A percentile compares a stretch with the other conserved stretches of the same genome.
phyloP scores from a whole-genome alignment of 2,329 filamentous ascomycete species.

The Monosporascus sp. region DNA sequence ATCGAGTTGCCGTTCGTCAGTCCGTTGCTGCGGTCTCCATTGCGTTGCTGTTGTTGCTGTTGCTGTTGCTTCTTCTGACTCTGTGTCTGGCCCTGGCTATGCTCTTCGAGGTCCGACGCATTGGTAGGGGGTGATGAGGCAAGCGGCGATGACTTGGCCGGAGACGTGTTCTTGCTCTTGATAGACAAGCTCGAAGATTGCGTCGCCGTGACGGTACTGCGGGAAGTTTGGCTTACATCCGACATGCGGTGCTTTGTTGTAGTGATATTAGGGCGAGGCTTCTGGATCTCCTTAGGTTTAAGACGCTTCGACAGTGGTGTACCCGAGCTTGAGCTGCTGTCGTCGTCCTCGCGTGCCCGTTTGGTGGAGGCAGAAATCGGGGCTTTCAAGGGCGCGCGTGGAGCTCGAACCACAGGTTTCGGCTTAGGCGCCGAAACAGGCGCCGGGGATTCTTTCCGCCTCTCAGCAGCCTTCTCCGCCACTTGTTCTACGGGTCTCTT shows the following conservation, averaged over 20 bases:
- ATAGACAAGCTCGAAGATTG: slow-evolving; percentile 34
- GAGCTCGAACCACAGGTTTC: slow-evolving; percentile 24
- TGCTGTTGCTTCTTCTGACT: slow-evolving; percentile 4
- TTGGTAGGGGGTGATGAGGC: slow-evolving; percentile 63
- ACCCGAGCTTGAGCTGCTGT: slow-evolving; percentile 55
- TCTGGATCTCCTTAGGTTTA: slow-evolving; percentile 39
- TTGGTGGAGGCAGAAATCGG: slow-evolving; percentile 38
- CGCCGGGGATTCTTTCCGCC: slow-evolving; percentile 6
- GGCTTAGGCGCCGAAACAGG: slow-evolving; percentile 27
- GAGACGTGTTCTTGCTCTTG: slow-evolving; percentile 51
- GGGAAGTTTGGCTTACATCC: slow-evolving; percentile 43
- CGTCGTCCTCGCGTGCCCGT: slow-evolving; percentile 46
- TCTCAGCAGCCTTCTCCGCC: slow-evolving; percentile 9
- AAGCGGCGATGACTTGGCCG: slow-evolving; percentile 58
- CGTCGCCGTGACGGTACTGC: slow-evolving; percentile 27
- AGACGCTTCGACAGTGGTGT: slow-evolving; percentile 53
- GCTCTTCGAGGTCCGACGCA: slow-evolving; percentile 54
- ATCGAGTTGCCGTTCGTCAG: slow-evolving; percentile 17
- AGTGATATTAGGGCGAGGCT: slow-evolving; percentile 26
- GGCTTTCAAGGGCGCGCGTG: slow-evolving; percentile 19
- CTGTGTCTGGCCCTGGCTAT: neutral
- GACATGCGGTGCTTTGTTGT: slow-evolving; percentile 41
- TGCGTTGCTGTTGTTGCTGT: slow-evolving; percentile 13
- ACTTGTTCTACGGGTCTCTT: slow-evolving; percentile 11
- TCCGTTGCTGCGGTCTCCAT: slow-evolving; percentile 17